phyloP scores from a whole-genome alignment of 2,329 filamentous ascomycete species.

The Drechslera avenae region DNA sequence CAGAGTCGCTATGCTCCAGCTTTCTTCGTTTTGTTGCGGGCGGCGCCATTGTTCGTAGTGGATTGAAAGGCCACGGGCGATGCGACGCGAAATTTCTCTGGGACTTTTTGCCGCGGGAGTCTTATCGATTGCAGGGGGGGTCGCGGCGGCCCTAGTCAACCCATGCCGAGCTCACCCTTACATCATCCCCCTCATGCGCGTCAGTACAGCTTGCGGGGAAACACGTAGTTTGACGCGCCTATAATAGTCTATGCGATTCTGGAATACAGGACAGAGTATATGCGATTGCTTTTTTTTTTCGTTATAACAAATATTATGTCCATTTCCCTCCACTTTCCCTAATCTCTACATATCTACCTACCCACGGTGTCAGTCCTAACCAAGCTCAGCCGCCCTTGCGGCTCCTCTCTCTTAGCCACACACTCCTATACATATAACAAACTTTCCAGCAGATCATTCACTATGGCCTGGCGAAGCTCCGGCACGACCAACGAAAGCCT shows the following conservation, averaged over 20 bases:
- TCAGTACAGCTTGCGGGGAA: too few relatives aligned
- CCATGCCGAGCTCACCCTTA: neutral
- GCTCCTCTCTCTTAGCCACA: slow-evolving; percentile 4
- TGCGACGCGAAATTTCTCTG: slow-evolving; percentile 25
- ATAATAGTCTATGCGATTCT: neutral
- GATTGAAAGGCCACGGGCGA: neutral
- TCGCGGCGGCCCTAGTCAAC: neutral
- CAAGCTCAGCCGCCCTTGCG: slow-evolving; percentile 26
- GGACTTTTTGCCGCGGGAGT: slow-evolving; percentile 26
- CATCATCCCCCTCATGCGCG: slow-evolving; percentile 9
- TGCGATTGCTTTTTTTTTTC: neutral
- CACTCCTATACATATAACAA: neutral
- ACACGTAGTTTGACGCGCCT: neutral
- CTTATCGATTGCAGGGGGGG: slow-evolving; percentile 27
- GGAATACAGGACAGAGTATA: neutral
- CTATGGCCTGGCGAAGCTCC: slow-evolving; percentile 90
- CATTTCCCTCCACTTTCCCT: slow-evolving; percentile 9
- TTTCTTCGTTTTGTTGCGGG: slow-evolving; percentile 55
- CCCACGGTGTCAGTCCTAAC: slow-evolving; percentile 31
- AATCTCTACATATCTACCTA: neutral
- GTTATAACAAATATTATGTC: slow-evolving; percentile 12
- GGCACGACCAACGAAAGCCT: slow-evolving; percentile 76
- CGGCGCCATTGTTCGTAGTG: slow-evolving; percentile 36
- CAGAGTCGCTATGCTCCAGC: slow-evolving; percentile 48
- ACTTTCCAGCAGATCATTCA: slow-evolving; percentile 27